Evolutionary conservation across 1,139 yeast genomes (phyloP).

Genomic region (Pneumocystis sp.): DNA sequence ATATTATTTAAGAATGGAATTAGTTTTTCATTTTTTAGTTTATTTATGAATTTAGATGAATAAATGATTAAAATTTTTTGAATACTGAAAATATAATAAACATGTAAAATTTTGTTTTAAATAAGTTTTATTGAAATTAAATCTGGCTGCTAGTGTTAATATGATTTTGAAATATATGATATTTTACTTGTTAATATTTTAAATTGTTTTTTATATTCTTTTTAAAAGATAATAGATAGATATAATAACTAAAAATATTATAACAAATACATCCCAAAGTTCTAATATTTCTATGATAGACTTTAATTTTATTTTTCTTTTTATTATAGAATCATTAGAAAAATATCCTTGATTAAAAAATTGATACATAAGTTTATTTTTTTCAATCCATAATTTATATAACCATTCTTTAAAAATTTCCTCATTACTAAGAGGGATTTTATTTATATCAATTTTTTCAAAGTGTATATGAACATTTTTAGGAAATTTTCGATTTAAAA

Average conservation of each 20-base stretch:
- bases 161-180: background rate
- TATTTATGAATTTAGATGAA: background rate
- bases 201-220: background rate
- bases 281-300: constrained; percentile 8
- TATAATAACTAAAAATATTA: constrained; percentile 7
- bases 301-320: constrained; percentile 10
- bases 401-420: constrained; percentile 66
- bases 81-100: background rate
- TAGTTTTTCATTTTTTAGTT: too few species aligned
- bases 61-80: background rate
- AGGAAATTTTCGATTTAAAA: constrained; percentile 56
- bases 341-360: constrained; percentile 49
- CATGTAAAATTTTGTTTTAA: too few species aligned
- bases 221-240: constrained; percentile 5
- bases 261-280: constrained; percentile 12
- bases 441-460: constrained; percentile 40
- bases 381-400: constrained; percentile 56
- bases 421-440: constrained; percentile 47
- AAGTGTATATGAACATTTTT: constrained; percentile 47
- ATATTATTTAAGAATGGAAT: too few species aligned
- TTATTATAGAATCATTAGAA: constrained; percentile 18
- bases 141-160: background rate
- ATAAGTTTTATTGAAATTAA: background rate
- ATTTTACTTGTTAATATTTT: background rate
- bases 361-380: constrained; percentile 51